Evolutionary conservation across 345 rosid species (phyloP).

Genomic region (Angophora floribunda): DNA sequence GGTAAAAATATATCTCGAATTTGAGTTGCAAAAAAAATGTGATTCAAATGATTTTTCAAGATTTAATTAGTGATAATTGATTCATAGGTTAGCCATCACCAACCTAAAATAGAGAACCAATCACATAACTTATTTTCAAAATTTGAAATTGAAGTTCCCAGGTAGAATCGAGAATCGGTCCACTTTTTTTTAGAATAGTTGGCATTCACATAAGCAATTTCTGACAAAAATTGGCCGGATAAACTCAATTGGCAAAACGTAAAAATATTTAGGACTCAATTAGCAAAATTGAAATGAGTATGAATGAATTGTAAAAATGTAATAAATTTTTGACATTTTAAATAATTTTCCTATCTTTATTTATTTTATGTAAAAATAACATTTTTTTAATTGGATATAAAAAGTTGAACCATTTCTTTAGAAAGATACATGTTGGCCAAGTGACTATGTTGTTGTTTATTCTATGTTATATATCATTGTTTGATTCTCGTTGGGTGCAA

Average conservation of each 20-base stretch:
- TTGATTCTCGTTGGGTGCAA: not conserved
- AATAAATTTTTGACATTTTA: too few relatives aligned
- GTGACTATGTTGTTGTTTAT: not conserved
- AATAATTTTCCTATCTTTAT: too few relatives aligned
- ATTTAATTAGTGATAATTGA: not conserved
- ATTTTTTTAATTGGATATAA: not conserved
- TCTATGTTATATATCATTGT: too few relatives aligned
- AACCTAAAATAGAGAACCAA: not conserved
- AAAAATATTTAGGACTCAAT: too few relatives aligned
- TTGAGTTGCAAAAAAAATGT: not conserved
- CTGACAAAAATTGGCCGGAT: too few relatives aligned
- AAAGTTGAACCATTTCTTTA: not conserved
- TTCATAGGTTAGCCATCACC: rapidly evolving
- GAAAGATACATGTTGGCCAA: not conserved
- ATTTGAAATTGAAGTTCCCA: not conserved
- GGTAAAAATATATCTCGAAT: not conserved
- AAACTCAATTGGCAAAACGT: too few relatives aligned
- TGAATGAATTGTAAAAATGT: too few relatives aligned
- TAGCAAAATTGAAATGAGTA: too few relatives aligned
- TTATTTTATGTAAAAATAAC: not conserved
- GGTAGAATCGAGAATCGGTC: not conserved
- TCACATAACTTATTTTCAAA: not conserved
- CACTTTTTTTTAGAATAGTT: not conserved
- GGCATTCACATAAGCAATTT: too few relatives aligned
- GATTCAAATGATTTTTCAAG: not conserved